Percentiles rank a stretch among this genome's conserved stretches.
Conservation (phyloP, 441 rosid genomes). For the Hura crepitans region DNA sequence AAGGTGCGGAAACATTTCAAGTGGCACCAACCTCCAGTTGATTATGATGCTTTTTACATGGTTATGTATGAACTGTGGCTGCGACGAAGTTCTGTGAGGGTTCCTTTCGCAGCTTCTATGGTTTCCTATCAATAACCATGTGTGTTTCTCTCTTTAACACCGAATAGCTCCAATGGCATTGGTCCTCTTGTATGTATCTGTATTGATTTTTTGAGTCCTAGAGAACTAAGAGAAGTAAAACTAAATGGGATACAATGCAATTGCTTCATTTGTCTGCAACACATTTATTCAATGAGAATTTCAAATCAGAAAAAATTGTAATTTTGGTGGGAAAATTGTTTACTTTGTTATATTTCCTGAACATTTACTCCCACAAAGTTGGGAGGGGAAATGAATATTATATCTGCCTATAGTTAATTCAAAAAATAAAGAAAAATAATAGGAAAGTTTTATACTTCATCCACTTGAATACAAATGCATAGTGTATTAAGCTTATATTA, state of each 20-base stretch:
- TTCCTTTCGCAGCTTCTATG: constrained; percentile 17
- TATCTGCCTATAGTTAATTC: too few relatives aligned
- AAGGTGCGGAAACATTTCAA: constrained; percentile 55
- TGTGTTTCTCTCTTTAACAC: neutral
- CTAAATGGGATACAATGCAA: neutral
- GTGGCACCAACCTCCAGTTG: constrained; percentile 45
- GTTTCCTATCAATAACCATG: neutral
- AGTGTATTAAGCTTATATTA: too few relatives aligned
- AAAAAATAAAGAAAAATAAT: too few relatives aligned
- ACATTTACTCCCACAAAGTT: too few relatives aligned
- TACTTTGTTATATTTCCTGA: too few relatives aligned
- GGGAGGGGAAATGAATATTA: too few relatives aligned
- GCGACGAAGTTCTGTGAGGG: constrained; percentile 39
- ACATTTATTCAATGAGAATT: neutral
- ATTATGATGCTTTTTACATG: constrained; percentile 55
- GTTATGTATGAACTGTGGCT: constrained; percentile 65
- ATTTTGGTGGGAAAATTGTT: too few relatives aligned
- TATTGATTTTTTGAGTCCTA: neutral
- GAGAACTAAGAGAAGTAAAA: constrained; percentile 1
- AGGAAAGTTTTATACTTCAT: too few relatives aligned
- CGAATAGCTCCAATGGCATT: neutral
- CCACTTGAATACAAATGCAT: too few relatives aligned
- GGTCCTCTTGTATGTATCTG: constrained; percentile 9
- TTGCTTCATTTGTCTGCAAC: neutral
- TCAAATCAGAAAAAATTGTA: neutral